phyloP scores from a whole-genome alignment of 2,329 filamentous ascomycete species.

The Colletotrichum caudatum region DNA sequence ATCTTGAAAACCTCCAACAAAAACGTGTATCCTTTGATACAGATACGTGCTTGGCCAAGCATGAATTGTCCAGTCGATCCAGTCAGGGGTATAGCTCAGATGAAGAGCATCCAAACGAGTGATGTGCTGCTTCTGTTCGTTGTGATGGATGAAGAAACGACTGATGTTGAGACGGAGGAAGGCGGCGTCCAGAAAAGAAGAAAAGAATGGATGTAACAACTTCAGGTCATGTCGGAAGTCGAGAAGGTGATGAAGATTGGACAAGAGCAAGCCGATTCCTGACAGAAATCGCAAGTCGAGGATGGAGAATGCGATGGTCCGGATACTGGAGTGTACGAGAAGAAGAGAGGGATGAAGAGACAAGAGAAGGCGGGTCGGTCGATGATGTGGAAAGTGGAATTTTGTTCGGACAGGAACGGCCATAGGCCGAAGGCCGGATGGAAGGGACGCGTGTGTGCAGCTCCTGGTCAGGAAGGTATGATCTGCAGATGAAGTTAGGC shows the following conservation, averaged over 20 bases:
- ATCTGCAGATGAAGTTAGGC: background rate
- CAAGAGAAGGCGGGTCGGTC: background rate
- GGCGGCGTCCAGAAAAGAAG: background rate
- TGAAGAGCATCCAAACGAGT: constrained; percentile 22
- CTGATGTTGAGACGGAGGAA: constrained; percentile 22
- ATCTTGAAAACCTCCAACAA: constrained; percentile 22
- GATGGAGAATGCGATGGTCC: background rate
- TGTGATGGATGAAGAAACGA: constrained; percentile 18
- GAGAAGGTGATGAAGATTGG: constrained; percentile 14
- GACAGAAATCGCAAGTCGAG: constrained; percentile 1
- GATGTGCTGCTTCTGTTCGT: background rate
- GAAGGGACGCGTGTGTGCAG: background rate
- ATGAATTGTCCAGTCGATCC: constrained; percentile 28
- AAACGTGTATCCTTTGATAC: constrained; percentile 24
- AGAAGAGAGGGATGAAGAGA: background rate
- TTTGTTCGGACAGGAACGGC: background rate
- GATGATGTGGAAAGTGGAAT: background rate
- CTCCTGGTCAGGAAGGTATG: background rate
- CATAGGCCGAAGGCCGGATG: background rate
- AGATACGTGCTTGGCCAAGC: constrained; percentile 34
- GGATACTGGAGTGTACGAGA: background rate
- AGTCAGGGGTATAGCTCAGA: constrained; percentile 17
- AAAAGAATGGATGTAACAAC: background rate
- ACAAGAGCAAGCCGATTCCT: constrained; percentile 4
- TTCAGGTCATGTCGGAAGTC: constrained; percentile 18